These are phyloP conservation scores for Chiua sp. DNA, from an alignment of 1,284 basidiomycete genomes.

Conservation along the genomic window DNA sequence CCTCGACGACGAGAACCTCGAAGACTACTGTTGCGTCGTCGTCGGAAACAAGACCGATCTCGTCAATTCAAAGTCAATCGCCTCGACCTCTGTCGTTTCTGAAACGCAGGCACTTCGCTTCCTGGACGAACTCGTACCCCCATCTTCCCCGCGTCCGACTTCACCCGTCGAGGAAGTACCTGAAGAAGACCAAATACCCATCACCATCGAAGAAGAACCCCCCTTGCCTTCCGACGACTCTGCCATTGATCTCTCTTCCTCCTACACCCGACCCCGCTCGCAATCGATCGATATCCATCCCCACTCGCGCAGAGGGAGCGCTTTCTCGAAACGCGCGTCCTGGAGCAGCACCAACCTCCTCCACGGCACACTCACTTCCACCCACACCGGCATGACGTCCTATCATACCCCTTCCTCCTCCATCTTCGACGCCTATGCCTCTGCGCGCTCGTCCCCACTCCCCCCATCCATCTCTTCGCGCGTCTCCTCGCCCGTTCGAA, in stretches of 20 bases:
- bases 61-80: slow-evolving; percentile 7
- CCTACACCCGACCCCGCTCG: slow-evolving; percentile 25
- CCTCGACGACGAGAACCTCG: slow-evolving; percentile 62
- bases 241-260: slow-evolving; percentile 16
- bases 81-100: slow-evolving; percentile 31
- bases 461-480: slow-evolving; percentile 40
- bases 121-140: slow-evolving; percentile 62
- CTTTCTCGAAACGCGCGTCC: slow-evolving; percentile 46
- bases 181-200: slow-evolving; percentile 30
- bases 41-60: slow-evolving; percentile 85
- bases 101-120: slow-evolving; percentile 49
- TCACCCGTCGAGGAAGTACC: slow-evolving; percentile 27
- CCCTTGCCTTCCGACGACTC: slow-evolving; percentile 5
- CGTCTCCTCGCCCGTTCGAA: slow-evolving; percentile 23
- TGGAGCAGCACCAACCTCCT: slow-evolving; percentile 41
- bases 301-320: slow-evolving; percentile 24
- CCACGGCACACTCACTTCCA: slow-evolving; percentile 49
- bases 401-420: slow-evolving; percentile 80
- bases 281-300: slow-evolving; percentile 28
- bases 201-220: slow-evolving; percentile 20
- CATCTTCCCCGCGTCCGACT: slow-evolving; percentile 31
- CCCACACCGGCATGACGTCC: slow-evolving; percentile 58
- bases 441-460: slow-evolving; percentile 64
- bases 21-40: slow-evolving; percentile 72
- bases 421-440: slow-evolving; percentile 43